Evolutionary conservation across 345 rosid genomes (phyloP), one percentile per base, ranked within the genome.

Genomic region (Heritiera littoralis): DNA sequence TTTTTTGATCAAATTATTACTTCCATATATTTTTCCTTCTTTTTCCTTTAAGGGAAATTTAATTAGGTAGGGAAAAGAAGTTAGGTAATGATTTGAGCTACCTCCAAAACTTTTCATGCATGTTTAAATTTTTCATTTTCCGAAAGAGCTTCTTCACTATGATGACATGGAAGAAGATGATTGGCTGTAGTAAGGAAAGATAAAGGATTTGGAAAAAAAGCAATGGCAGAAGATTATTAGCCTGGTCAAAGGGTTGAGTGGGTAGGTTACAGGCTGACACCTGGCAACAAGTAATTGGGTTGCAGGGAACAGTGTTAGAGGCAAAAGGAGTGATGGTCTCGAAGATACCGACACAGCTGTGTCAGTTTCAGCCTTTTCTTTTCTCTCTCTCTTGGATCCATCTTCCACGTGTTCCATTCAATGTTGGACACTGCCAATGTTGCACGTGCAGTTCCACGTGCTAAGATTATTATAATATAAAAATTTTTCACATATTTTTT

Each of bases 401-500:
- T 35, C 38, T 35, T 3, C 38, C 38, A 35, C 38, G 38, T 35
- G 38, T 35, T 35, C 38, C 1, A 35, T 35, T 35, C 38, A 35
- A 1, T 35, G 1, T 1, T 59, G 8, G 13, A 11, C 41, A 23
- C 28, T 6, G 30, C 4, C 28, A 60, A 40, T 40, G 52, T 78
- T 18, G 72, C 83, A 78, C 77, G 78, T 80, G 83, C 68, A 40
- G 0, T 0, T 51, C 60, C 83, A 79, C 83, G 71, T 80, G 85
- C 73, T 48, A 58, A 12, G 49, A 58, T 40, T 40, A 40, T 40
- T 35, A 3, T 35, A 40, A 4, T 5, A 40, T 40, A 4, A 40
- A 40, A 40, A 40, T 3, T 3, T 40, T 40, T 0, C 43, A 40
- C 3, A 35, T 35, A 35, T 3, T 35, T 35, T 23, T 23, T 23